These are phyloP conservation scores for Arthromyces matolae DNA, from an alignment of 768 basidiomycete genomes.

Conservation along the genomic window DNA sequence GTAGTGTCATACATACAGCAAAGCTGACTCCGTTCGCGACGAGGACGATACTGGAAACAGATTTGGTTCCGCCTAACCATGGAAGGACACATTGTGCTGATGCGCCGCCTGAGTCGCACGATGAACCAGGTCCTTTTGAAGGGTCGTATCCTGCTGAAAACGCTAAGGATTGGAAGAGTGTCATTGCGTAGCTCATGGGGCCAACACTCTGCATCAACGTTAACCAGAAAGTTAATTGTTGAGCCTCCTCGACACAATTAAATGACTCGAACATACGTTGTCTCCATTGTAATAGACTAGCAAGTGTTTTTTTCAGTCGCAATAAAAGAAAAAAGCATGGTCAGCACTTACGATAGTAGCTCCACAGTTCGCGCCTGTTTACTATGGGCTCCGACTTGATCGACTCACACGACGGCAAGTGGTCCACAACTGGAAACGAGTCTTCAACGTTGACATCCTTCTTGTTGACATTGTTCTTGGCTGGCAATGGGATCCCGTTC, in stretches of 20 bases:
- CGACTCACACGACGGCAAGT: no score
- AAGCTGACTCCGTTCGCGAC: slow-evolving; percentile 76
- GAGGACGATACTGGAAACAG: slow-evolving; percentile 73
- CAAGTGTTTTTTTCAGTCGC: slow-evolving; percentile 2
- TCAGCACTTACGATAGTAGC: slow-evolving; percentile 61
- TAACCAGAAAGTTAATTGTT: slow-evolving; percentile 3
- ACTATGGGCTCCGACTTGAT: slow-evolving; percentile 74
- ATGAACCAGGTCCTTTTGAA: slow-evolving; percentile 61
- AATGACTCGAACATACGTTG: slow-evolving; percentile 48
- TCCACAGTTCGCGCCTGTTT: slow-evolving; percentile 73
- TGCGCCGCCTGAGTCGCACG: slow-evolving; percentile 51
- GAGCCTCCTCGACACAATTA: background rate
- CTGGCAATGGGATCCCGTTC: no score
- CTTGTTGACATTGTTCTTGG: no score
- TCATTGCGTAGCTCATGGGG: slow-evolving; percentile 65
- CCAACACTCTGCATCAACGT: slow-evolving; percentile 59
- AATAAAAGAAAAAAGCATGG: background rate
- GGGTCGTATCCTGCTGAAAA: slow-evolving; percentile 76
- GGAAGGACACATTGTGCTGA: slow-evolving; percentile 78
- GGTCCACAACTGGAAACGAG: no score
- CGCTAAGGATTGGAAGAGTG: slow-evolving; percentile 69
- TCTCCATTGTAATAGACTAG: slow-evolving; percentile 81
- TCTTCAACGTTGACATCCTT: no score
- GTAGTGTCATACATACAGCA: slow-evolving; percentile 40
- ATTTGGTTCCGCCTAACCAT: slow-evolving; percentile 70